Evolutionary conservation across 768 basidiomycete genomes (phyloP), one percentile per base, ranked within the genome.

Genomic region (Chlorophyllum brunneum): DNA sequence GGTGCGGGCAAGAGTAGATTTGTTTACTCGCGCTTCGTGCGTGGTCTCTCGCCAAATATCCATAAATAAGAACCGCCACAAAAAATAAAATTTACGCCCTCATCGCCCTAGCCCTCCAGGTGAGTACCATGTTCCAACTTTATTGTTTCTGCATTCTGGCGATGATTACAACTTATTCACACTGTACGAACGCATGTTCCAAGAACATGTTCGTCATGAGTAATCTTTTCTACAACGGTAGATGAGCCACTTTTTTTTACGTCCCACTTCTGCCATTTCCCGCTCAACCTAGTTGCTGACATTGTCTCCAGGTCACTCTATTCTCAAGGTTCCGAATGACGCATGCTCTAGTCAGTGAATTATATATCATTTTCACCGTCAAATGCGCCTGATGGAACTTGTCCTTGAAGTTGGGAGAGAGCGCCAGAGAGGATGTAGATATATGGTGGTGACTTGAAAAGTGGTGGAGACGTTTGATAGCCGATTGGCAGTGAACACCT

Each of bases 381-480:
- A 61, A 95, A 92, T 5, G 93, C 93, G 57, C 91, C 90, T 40
- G 76, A 68, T 8, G 93, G 93, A 27, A 93, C 70, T 62, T 92
- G 85, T 29, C 93, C 93, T 73, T 95, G 93, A 58, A 86, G 71
- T 61, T 88, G 88, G n/a, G 89, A 92, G 52, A 95, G 75, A 15
- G 90, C 86, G 3, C 93, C 93, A 40, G 81, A 74, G 43, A 91
- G 59, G 49, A 95, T 81, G 64, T 94, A 95, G 31, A 94, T 61
- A 66, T 83, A 94, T 1, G 88, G 82, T 2, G 80, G 85, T 2
- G 82, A 80, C 67, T 89, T 92, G 37, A 77, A 74, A 29, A 92
- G 91, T 0, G 87, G 88, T 3, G 87, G 84, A 30, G 74, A 77
- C 15, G 82, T 75, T 66, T 95, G 92, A 67, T 95, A 95, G 38